Conservation (phyloP, 2,329 filamentous ascomycete genomes). For the Trichoderma guizhouense region DNA sequence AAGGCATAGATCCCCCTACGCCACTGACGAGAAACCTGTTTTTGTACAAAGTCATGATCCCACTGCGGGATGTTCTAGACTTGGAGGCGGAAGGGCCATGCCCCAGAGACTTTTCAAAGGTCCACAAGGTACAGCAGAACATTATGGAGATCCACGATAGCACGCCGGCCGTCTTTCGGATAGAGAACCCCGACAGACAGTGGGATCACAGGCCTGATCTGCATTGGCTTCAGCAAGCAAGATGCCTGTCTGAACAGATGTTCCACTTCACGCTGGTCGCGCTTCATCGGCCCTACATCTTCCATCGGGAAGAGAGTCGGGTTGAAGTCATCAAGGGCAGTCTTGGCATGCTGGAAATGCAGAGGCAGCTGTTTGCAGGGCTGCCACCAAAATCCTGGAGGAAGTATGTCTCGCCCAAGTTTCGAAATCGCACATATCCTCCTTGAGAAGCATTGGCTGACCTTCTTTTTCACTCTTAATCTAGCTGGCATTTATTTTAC, state of each 20-base stretch:
- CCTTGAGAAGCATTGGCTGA: not conserved
- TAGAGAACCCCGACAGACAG: constrained; percentile 54
- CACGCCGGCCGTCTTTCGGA: constrained; percentile 52
- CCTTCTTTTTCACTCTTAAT: not conserved
- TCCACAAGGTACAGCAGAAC: constrained; percentile 52
- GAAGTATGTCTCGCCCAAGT: constrained; percentile 28
- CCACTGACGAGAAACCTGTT: constrained; percentile 53
- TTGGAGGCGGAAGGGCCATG: constrained; percentile 55
- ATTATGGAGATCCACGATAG: constrained; percentile 47
- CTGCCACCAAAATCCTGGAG: constrained; percentile 49
- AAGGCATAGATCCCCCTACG: constrained; percentile 51
- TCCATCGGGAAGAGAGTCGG: constrained; percentile 53
- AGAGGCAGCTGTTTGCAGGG: constrained; percentile 48
- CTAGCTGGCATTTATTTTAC: constrained; percentile 55
- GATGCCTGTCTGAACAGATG: constrained; percentile 47
- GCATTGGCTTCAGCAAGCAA: constrained; percentile 48
- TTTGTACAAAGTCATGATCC: constrained; percentile 45
- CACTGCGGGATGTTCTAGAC: constrained; percentile 51
- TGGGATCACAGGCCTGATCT: constrained; percentile 54
- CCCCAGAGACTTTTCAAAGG: constrained; percentile 50
- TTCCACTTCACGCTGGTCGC: constrained; percentile 55
- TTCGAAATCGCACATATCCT: not conserved
- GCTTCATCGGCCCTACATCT: constrained; percentile 60
- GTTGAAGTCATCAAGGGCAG: constrained; percentile 54
- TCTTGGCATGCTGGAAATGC: constrained; percentile 53